phyloP scores from a whole-genome alignment of 495 filamentous ascomycete genomes.

The Aspergillus asperescens region DNA sequence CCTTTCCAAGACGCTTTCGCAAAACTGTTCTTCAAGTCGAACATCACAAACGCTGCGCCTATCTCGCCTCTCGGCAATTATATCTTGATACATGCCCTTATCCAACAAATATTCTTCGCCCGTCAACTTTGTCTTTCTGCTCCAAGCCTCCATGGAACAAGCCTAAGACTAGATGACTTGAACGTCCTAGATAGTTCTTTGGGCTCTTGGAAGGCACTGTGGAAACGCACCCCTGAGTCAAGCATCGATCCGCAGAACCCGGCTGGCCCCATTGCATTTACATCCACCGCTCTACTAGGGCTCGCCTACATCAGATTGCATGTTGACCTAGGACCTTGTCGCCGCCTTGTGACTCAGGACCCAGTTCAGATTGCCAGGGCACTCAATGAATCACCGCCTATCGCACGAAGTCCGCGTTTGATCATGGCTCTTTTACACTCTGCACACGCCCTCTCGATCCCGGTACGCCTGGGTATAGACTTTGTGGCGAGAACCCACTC shows the following conservation, averaged over 20 bases:
- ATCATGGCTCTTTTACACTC: conserved; percentile 50
- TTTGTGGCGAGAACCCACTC: conserved; percentile 50
- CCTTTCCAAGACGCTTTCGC: conserved; percentile 48
- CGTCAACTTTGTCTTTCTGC: conserved; percentile 45
- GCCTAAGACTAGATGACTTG: conserved; percentile 43
- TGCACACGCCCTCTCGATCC: conserved; percentile 50
- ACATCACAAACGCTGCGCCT: conserved; percentile 39
- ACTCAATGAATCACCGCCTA: conserved; percentile 34
- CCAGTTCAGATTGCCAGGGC: conserved; percentile 40
- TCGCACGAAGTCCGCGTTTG: conserved; percentile 43
- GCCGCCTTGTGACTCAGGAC: conserved; percentile 45
- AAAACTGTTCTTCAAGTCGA: conserved; percentile 40
- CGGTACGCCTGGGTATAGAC: conserved; percentile 48
- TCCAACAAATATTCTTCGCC: conserved; percentile 51
- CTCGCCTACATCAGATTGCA: conserved; percentile 51
- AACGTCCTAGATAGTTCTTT: conserved; percentile 40
- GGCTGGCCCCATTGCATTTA: conserved; percentile 51
- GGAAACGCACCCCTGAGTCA: conserved; percentile 50
- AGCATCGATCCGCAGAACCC: conserved; percentile 50
- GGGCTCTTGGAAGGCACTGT: conserved; percentile 48
- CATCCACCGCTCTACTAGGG: conserved; percentile 49
- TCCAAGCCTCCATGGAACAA: conserved; percentile 39
- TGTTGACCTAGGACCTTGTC: conserved; percentile 43
- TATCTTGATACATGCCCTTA: conserved; percentile 49
- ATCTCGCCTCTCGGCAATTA: conserved; percentile 51